phyloP scores from a whole-genome alignment of 352 stramenopile genomes.

The Peronosclerospora sorghi region DNA sequence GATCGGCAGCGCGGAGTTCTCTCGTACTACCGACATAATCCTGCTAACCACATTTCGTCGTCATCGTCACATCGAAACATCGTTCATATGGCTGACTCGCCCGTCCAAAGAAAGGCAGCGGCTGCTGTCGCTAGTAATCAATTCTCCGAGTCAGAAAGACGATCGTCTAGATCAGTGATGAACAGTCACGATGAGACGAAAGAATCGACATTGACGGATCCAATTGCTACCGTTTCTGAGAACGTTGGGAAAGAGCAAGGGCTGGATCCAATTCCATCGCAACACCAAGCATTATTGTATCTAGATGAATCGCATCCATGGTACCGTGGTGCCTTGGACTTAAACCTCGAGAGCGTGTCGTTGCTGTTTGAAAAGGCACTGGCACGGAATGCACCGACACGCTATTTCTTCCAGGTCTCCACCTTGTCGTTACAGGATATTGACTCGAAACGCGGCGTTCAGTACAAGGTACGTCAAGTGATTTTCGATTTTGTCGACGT shows the following conservation, averaged over 20 bases:
- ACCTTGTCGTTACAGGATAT: slow-evolving; percentile 64
- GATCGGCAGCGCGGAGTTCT: slow-evolving; percentile 60
- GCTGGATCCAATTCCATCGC: slow-evolving; percentile 10
- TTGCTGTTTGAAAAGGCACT: slow-evolving; percentile 76
- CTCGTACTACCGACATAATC: slow-evolving; percentile 77
- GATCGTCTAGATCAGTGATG: slow-evolving; percentile 6
- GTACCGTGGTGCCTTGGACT: slow-evolving; percentile 66
- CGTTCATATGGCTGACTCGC: slow-evolving; percentile 50
- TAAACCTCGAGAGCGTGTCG: slow-evolving; percentile 66
- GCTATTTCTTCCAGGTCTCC: slow-evolving; percentile 80
- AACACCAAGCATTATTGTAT: slow-evolving; percentile 51
- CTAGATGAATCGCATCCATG: slow-evolving; percentile 69
- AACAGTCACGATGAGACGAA: slow-evolving; percentile 1
- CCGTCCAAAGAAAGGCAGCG: slow-evolving; percentile 11
- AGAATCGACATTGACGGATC: slow-evolving; percentile 8
- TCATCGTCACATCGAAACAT: slow-evolving; percentile 49
- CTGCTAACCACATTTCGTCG: slow-evolving; percentile 50
- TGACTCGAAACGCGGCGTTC: slow-evolving; percentile 67
- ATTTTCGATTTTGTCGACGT: too few relatives aligned
- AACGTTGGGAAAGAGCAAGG: slow-evolving; percentile 10
- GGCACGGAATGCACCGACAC: slow-evolving; percentile 60
- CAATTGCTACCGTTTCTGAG: slow-evolving; percentile 8
- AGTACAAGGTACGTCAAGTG: slow-evolving; percentile 56
- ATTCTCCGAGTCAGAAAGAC: slow-evolving; percentile 7
- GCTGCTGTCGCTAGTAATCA: slow-evolving; percentile 2